These are phyloP conservation scores for Epicoccum sorghinum DNA, from an alignment of 2,329 filamentous ascomycete species.

Conservation along the genomic window DNA sequence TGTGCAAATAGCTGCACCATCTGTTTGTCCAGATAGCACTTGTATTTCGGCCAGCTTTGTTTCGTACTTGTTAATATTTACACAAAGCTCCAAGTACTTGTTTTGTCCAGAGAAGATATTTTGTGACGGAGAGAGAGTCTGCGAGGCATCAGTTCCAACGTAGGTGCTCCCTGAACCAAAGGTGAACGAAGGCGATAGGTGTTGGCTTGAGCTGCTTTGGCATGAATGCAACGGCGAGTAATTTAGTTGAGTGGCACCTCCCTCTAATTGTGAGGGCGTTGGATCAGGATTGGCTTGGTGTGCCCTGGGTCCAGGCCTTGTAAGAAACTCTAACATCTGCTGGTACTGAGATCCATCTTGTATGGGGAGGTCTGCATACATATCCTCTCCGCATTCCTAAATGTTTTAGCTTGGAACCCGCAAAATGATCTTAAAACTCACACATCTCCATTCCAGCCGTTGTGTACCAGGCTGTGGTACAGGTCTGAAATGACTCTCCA, in stretches of 20 bases:
- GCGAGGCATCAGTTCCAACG: neutral
- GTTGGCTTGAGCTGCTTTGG: neutral
- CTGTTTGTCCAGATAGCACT: neutral
- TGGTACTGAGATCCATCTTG: neutral
- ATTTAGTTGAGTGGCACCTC: neutral
- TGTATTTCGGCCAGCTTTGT: constrained; percentile 17
- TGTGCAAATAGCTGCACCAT: constrained; percentile 4
- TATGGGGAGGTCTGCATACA: constrained; percentile 1
- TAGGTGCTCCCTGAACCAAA: neutral
- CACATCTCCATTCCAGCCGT: constrained; percentile 8
- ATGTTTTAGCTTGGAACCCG: neutral
- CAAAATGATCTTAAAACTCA: neutral
- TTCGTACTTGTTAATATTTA: constrained; percentile 10
- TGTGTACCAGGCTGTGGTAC: neutral
- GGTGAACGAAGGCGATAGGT: neutral
- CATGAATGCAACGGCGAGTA: neutral
- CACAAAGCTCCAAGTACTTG: constrained; percentile 15
- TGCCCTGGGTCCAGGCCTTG: neutral
- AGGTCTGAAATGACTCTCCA: neutral
- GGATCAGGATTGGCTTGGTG: neutral
- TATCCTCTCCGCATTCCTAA: constrained; percentile 6
- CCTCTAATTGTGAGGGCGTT: constrained; percentile 1
- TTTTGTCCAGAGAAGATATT: neutral
- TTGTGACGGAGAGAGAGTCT: neutral
- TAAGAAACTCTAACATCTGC: constrained; percentile 7